Evolutionary conservation across 768 basidiomycete genomes (phyloP).

Genomic region (Pleurotus giganteus): DNA sequence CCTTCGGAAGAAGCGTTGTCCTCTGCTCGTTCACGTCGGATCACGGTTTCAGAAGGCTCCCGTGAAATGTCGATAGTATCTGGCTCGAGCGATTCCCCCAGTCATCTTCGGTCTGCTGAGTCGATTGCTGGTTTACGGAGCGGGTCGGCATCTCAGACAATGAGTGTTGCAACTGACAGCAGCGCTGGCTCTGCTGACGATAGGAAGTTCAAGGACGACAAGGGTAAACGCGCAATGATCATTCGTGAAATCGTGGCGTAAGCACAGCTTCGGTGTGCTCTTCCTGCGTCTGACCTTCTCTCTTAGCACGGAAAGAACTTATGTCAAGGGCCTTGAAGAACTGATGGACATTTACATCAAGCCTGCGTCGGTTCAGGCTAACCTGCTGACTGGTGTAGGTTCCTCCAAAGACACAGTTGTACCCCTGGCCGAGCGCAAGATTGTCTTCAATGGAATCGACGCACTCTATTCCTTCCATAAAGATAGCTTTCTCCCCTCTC

Average conservation of each 20-base stretch:
- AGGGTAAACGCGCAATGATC: constrained; percentile 76
- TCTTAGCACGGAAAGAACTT: constrained; percentile 86
- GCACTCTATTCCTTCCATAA: constrained; percentile 89
- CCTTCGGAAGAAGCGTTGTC: constrained; percentile 39
- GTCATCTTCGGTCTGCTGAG: constrained; percentile 65
- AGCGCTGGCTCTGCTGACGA: constrained; percentile 75
- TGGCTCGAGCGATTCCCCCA: constrained; percentile 38
- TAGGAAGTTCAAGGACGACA: constrained; percentile 91
- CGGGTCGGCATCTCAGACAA: constrained; percentile 59
- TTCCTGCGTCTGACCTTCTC: constrained; percentile 13
- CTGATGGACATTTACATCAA: constrained; percentile 94
- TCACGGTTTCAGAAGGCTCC: constrained; percentile 60
- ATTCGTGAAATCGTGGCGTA: constrained; percentile 91
- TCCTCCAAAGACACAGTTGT: constrained; percentile 82
- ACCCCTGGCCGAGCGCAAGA: constrained; percentile 80
- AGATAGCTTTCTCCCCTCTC: constrained; percentile 87
- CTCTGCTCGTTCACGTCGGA: constrained; percentile 54
- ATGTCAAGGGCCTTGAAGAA: constrained; percentile 91
- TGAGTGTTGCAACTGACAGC: constrained; percentile 75
- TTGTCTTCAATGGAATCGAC: constrained; percentile 91
- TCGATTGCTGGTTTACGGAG: constrained; percentile 60
- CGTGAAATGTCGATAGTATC: constrained; percentile 53
- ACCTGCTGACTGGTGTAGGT: constrained; percentile 65
- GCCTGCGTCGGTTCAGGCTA: constrained; percentile 71
- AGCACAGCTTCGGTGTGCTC: constrained; percentile 27